Percentiles rank a stretch among this genome's conserved stretches.
phyloP scores from a whole-genome alignment of 2,329 filamentous ascomycete species.

The Colletotrichum orchidophilum region DNA sequence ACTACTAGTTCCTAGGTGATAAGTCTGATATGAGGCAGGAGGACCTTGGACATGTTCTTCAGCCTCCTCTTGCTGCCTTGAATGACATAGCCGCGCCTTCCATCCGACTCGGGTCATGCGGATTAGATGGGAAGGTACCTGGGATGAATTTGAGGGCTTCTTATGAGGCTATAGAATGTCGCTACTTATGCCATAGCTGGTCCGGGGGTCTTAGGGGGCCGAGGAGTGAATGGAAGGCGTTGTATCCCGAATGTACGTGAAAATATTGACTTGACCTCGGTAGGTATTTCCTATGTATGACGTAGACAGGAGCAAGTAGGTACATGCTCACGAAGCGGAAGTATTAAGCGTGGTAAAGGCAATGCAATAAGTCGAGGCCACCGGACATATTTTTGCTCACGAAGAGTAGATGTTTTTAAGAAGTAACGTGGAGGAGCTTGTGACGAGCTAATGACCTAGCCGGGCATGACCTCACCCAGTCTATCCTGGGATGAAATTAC shows the following conservation, averaged over 20 bases:
- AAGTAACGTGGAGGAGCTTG: background rate
- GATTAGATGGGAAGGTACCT: background rate
- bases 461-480: background rate
- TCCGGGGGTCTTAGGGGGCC: no score
- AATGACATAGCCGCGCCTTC: background rate
- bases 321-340: background rate
- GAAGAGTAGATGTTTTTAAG: background rate
- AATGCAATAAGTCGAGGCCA: background rate
- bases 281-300: background rate
- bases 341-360: background rate
- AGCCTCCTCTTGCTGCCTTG: background rate
- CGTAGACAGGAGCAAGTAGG: background rate
- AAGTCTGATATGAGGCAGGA: background rate
- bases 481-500: background rate
- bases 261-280: background rate
- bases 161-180: no score
- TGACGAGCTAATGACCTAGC: background rate
- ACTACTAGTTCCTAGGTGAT: background rate
- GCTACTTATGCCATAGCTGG: no score
- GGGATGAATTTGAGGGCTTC: no score
- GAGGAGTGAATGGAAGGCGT: no score
- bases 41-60: background rate
- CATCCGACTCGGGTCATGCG: background rate
- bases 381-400: background rate
- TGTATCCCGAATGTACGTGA: no score